Evolutionary conservation across 2,329 filamentous ascomycete genomes (phyloP).

Genomic region (Cyanodermella asteris): DNA sequence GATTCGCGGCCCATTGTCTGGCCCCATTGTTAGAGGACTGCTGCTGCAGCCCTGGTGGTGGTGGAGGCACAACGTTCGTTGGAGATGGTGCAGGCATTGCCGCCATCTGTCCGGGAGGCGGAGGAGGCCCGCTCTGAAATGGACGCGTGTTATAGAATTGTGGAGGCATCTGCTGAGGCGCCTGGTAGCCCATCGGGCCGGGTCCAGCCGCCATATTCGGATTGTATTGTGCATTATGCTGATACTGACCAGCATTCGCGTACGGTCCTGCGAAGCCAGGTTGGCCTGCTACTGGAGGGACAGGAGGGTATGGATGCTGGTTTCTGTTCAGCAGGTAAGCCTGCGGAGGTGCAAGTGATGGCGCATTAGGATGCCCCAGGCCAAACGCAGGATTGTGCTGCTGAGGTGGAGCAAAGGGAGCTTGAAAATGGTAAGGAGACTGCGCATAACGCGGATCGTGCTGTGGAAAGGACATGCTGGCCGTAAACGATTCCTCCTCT

Average conservation of each 20-base stretch:
- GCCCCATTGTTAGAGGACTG: no score
- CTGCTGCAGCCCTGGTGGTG: no score
- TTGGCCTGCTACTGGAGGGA: conserved; percentile 8
- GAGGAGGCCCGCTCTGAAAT: conserved; percentile 9
- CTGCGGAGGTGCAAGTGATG: conserved; percentile 10
- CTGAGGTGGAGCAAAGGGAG: conserved; percentile 16
- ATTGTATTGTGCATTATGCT: conserved; percentile 8
- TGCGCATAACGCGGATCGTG: no score
- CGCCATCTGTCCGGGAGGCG: no score
- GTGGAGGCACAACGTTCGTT: no score
- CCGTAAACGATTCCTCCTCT: no score
- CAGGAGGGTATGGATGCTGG: conserved; percentile 10
- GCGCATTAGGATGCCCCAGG: conserved; percentile 20
- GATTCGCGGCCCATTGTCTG: no score
- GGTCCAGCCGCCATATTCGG: conserved; percentile 4
- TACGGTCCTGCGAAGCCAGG: conserved; percentile 2
- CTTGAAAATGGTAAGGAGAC: conserved; percentile 1
- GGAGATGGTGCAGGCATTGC: no score
- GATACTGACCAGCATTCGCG: conserved; percentile 4
- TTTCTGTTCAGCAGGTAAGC: conserved; percentile 7
- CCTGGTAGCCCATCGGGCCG: conserved; percentile 12
- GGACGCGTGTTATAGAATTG: conserved; percentile 10
- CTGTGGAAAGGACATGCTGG: no score
- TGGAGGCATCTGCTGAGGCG: conserved; percentile 10
- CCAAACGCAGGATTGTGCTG: conserved; percentile 24